phyloP scores from a whole-genome alignment of 176 grass and related monocot species.

The barley (Hordeum vulgare) region DNA sequence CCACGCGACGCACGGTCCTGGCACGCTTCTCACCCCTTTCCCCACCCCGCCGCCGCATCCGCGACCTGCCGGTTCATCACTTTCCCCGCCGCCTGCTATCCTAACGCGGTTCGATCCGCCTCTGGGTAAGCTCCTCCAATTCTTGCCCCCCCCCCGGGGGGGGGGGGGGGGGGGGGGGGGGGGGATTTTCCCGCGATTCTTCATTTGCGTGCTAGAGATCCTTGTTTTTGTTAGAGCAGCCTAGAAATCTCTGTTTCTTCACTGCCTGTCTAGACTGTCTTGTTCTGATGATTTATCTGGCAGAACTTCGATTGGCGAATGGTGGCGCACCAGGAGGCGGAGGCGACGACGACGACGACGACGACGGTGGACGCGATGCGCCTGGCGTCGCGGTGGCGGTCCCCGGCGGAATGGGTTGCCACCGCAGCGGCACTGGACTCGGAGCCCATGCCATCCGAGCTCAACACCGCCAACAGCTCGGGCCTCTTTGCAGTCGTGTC shows the following conservation, averaged over 20 bases:
- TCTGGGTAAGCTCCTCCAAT: conserved; percentile 22
- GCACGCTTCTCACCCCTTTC: background rate
- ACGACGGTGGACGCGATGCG: conserved; percentile 43
- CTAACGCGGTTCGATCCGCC: background rate
- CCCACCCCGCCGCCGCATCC: background rate
- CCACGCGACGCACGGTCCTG: background rate
- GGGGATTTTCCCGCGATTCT: background rate
- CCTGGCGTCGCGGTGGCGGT: conserved; percentile 70
- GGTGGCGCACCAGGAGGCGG: conserved; percentile 41
- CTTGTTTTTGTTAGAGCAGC: background rate
- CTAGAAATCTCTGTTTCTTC: background rate
- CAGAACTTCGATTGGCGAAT: conserved; percentile 23
- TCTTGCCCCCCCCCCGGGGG: too few species aligned
- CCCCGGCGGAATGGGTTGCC: conserved; percentile 47
- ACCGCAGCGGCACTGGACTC: conserved; percentile 49
- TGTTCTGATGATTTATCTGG: background rate
- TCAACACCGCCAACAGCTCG: conserved; percentile 97
- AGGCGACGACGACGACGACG: conserved; percentile 5
- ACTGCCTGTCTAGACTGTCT: background rate
- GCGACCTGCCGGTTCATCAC: conserved; percentile 7
- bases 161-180: too few species aligned
- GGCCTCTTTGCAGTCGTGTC: conserved; percentile 82
- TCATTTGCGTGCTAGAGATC: conserved; percentile 6
- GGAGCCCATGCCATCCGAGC: conserved; percentile 71
- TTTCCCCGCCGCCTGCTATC: background rate